Evolutionary conservation across 2,329 filamentous ascomycete genomes (phyloP).

Genomic region (Cercospora zeae-maydis): DNA sequence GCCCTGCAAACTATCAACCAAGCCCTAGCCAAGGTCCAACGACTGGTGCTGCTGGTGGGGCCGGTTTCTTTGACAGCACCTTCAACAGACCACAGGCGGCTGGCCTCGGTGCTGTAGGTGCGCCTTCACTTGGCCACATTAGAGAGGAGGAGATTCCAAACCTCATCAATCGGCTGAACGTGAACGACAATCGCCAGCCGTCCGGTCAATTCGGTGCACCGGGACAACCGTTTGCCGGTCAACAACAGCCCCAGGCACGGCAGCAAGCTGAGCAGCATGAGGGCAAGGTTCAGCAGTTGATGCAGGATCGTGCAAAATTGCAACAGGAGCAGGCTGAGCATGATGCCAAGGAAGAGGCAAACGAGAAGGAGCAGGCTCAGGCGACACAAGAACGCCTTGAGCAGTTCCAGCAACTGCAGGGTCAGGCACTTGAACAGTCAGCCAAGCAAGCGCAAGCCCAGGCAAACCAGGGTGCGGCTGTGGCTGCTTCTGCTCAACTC

Average conservation of each 20-base stretch:
- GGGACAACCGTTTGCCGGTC: conserved; percentile 45
- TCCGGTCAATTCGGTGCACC: conserved; percentile 48
- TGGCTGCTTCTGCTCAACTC: background rate
- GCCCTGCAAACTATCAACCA: conserved; percentile 63
- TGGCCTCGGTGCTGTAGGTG: conserved; percentile 46
- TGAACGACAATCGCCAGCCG: conserved; percentile 47
- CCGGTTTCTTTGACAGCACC: conserved; percentile 66
- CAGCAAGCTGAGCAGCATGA: conserved; percentile 43
- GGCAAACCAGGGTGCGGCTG: conserved; percentile 11
- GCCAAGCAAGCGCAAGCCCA: conserved; percentile 21
- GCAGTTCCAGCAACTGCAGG: conserved; percentile 77
- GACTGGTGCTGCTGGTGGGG: conserved; percentile 19
- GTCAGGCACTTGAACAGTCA: conserved; percentile 33
- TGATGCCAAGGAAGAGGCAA: conserved; percentile 44
- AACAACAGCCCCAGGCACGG: conserved; percentile 40
- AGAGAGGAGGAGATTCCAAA: conserved; percentile 69
- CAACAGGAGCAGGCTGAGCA: conserved; percentile 61
- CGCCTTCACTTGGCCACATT: conserved; percentile 44
- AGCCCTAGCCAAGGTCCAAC: conserved; percentile 51
- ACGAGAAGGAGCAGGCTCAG: conserved; percentile 45
- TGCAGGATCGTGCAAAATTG: conserved; percentile 58
- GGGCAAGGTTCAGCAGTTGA: conserved; percentile 57
- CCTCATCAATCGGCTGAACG: conserved; percentile 63
- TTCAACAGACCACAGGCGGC: conserved; percentile 42
- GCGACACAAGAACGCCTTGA: conserved; percentile 63